These are phyloP conservation scores for Phellopilus nigrolimitatus DNA, from an alignment of 1,284 basidiomycete species.

Conservation along the genomic window DNA sequence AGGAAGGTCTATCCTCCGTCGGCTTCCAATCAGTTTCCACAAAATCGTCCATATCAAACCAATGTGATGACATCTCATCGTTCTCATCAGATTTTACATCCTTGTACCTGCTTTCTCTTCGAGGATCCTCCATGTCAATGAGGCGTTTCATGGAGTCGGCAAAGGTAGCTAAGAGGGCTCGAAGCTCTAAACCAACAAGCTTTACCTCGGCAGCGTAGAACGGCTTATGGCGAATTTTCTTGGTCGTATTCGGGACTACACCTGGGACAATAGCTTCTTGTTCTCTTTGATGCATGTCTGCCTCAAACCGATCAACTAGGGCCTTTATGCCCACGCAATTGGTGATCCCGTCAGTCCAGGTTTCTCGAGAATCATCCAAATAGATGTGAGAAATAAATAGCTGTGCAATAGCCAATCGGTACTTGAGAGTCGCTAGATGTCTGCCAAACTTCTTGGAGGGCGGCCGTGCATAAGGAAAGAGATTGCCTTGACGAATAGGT, in stretches of 20 bases:
- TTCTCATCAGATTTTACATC: conserved; percentile 44
- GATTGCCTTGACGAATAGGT: conserved; percentile 82
- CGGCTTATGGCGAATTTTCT: conserved; percentile 72
- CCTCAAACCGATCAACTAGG: conserved; percentile 75
- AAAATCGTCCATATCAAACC: conserved; percentile 84
- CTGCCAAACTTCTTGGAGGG: conserved; percentile 87
- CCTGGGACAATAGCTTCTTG: conserved; percentile 66
- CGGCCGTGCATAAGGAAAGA: conserved; percentile 68
- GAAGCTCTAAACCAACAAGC: conserved; percentile 74
- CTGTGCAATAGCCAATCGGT: conserved; percentile 74
- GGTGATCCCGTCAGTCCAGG: conserved; percentile 78
- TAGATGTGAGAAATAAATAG: conserved; percentile 89
- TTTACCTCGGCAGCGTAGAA: conserved; percentile 93
- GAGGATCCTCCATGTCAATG: conserved; percentile 41
- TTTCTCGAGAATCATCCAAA: conserved; percentile 67
- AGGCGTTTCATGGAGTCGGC: conserved; percentile 60
- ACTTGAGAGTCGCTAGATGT: conserved; percentile 91
- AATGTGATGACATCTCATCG: conserved; percentile 34
- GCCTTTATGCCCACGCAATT: conserved; percentile 84
- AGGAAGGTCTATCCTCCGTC: conserved; percentile 45
- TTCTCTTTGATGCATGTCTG: conserved; percentile 91
- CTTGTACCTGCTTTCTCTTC: conserved; percentile 29
- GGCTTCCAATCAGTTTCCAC: conserved; percentile 74
- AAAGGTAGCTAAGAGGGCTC: conserved; percentile 78
- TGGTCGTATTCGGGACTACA: conserved; percentile 42